Base-by-base conservation (phyloP, 306 rosid species). In the Rosa lucieae region DNA sequence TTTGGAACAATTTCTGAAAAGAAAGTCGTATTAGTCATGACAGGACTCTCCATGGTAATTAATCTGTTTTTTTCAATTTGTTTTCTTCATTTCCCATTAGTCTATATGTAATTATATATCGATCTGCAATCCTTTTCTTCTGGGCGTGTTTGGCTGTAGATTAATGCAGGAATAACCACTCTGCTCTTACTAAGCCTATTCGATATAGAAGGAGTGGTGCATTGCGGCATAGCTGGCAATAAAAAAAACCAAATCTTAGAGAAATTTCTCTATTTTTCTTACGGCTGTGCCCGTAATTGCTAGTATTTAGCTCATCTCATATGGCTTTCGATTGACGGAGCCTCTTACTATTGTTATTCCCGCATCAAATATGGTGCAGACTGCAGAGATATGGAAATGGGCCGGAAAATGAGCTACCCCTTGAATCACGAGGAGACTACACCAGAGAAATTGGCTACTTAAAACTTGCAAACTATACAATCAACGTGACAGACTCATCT, bases 161-260 rank as follows among this genome's bases (percentile, higher is more conserved):
- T 87, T 56, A 88, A 87, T 73, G 88, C 92, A 77, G 91, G 83
- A 6, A 81, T 85, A 63, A 87, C 91, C 0, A 91, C 89, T 10
- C 96, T 87, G 69, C 90, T 91, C 70, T 62, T 91, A 32, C 10
- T 91, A 71, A 89, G 90, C 85, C 63, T 81, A 2, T 91, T 89
- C 84, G 0, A 43, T 0, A 51, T 91, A 58, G 83, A 87, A 39
- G 95, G 95, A 79, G 90, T 91, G 20, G 88, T 89, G 13, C 93
- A 91, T 81, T 87, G 86, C 68, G 96, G 96, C 9, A 89, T 86
- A 42, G 96, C 96, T 21, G 96, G 93, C 23, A 91, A 87, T 73
- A n/a, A n/a, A n/a, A n/a, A n/a, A n/a, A n/a, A n/a, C n/a, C n/a
- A n/a, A n/a, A n/a, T n/a, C n/a, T n/a, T n/a, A n/a, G n/a, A n/a